These are phyloP conservation scores for button mushroom (Agaricus bisporus) DNA, from an alignment of 768 basidiomycete species.

Conservation along the genomic window DNA sequence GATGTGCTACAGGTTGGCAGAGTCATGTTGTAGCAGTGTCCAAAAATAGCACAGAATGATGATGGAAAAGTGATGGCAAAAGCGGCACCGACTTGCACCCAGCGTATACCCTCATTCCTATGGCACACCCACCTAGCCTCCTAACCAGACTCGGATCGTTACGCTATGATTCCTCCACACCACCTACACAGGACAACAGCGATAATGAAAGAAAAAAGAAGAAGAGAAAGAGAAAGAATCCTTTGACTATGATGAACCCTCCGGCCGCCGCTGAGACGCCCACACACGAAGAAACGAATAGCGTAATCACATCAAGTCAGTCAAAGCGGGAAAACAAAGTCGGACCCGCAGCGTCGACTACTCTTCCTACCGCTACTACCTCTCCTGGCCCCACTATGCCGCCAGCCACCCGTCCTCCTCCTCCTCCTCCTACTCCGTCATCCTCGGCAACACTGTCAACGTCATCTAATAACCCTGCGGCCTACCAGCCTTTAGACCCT, in stretches of 20 bases:
- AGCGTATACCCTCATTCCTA: not conserved
- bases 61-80: not conserved
- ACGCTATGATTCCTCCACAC: not conserved
- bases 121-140: not conserved
- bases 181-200: not conserved
- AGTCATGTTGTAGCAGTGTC: not conserved
- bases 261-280: not conserved
- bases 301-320: not conserved
- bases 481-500: not conserved
- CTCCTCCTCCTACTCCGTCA: not conserved
- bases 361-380: not conserved
- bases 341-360: not conserved
- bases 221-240: not conserved
- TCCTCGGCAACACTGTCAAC: not conserved
- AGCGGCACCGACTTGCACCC: not conserved
- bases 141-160: not conserved
- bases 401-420: not conserved
- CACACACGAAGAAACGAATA: not conserved
- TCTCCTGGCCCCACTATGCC: no score
- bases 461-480: not conserved
- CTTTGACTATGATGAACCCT: not conserved
- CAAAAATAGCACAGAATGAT: not conserved
- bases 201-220: constrained; percentile 4
- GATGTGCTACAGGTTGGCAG: no score
- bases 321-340: not conserved